A percentile compares a stretch with the other conserved stretches of the same genome.
Evolutionary conservation across 2,329 filamentous ascomycete genomes (phyloP).

Genomic region (Bertia moriformis): DNA sequence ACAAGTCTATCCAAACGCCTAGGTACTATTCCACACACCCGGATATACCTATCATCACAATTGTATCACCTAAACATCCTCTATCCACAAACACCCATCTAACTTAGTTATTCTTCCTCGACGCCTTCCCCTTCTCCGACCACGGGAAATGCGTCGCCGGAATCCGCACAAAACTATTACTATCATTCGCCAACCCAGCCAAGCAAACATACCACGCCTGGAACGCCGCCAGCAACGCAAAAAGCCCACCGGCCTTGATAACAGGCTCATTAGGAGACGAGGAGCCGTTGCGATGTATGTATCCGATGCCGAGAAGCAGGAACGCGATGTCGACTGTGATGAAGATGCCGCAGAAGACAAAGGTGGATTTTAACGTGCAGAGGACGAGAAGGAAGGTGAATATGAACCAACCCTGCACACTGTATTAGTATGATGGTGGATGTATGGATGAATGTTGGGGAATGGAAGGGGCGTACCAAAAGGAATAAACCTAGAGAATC

Average conservation of each 20-base stretch:
- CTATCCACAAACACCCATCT: too few species aligned
- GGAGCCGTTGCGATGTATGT: constrained; percentile 38
- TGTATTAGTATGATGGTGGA: too few species aligned
- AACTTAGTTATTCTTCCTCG: too few species aligned
- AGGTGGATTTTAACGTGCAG: constrained; percentile 41
- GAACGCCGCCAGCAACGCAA: constrained; percentile 68
- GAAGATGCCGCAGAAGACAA: constrained; percentile 41
- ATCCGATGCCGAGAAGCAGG: constrained; percentile 38
- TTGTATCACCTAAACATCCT: too few species aligned
- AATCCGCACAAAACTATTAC: constrained; percentile 77
- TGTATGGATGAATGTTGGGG: too few species aligned
- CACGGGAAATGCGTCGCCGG: constrained; percentile 91
- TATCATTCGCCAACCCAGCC: constrained; percentile 67
- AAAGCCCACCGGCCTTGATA: constrained; percentile 60
- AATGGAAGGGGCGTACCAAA: too few species aligned
- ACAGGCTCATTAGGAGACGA: constrained; percentile 27
- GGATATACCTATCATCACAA: too few species aligned
- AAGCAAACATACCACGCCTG: constrained; percentile 78
- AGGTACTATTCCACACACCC: too few species aligned
- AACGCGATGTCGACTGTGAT: constrained; percentile 42
- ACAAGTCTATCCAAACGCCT: too few species aligned
- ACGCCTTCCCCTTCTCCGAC: constrained; percentile 58
- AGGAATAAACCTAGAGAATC: constrained; percentile 40
- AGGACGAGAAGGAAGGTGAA: constrained; percentile 39
- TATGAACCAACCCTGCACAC: constrained; percentile 44